phyloP scores from a whole-genome alignment of 805 yeast genomes.

The Priceomyces castillae region DNA sequence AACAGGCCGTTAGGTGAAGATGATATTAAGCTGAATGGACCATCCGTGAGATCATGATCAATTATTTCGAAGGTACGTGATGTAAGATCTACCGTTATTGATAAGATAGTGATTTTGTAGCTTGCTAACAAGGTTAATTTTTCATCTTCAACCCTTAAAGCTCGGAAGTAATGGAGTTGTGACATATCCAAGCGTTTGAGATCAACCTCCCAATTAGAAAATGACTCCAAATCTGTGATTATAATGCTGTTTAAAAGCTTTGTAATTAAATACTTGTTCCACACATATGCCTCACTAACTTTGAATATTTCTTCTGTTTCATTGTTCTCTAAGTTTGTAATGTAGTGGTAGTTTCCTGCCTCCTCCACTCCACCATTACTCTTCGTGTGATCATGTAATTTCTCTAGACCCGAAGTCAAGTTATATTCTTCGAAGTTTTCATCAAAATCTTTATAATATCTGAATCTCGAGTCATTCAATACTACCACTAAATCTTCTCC shows the following conservation, averaged over 20 bases:
- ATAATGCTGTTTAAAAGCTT: constrained; percentile 33
- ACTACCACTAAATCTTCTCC: constrained; percentile 58
- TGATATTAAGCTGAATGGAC: constrained; percentile 43
- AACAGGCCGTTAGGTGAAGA: constrained; percentile 57
- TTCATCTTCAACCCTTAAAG: constrained; percentile 10
- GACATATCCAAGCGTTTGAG: constrained; percentile 17
- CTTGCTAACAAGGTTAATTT: constrained; percentile 22
- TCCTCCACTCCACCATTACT: constrained; percentile 13
- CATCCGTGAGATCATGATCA: constrained; percentile 45
- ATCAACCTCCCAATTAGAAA: constrained; percentile 40
- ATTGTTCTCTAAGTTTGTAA: constrained; percentile 33
- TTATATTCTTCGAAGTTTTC: constrained; percentile 61
- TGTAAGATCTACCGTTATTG: constrained; percentile 23
- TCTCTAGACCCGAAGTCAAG: constrained; percentile 19
- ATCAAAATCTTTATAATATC: constrained; percentile 63
- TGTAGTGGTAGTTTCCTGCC: constrained; percentile 8
- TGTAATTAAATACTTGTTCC: constrained; percentile 45
- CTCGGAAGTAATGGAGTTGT: constrained; percentile 21
- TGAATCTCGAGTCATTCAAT: constrained; percentile 47
- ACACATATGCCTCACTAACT: constrained; percentile 28
- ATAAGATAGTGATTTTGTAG: constrained; percentile 25
- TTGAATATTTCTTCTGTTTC: constrained; percentile 27
- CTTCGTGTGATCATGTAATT: constrained; percentile 28
- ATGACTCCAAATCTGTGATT: constrained; percentile 36
- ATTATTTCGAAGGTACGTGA: constrained; percentile 23